Base-by-base conservation (phyloP, 495 filamentous ascomycete genomes). In the Immersiella caudata region DNA sequence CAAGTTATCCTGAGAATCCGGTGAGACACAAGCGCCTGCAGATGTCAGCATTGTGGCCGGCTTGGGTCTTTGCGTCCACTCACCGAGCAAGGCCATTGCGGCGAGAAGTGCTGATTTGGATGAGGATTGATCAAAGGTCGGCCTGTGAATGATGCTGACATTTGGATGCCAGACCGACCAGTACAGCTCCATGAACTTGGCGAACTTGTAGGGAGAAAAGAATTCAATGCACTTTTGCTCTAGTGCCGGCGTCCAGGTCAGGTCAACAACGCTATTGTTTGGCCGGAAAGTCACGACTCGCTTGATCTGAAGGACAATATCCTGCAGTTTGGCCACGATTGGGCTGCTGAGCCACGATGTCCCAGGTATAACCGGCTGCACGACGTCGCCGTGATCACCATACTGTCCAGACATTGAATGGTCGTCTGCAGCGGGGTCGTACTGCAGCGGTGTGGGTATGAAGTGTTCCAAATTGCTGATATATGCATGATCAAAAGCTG, bases 151-250 rank as follows among this genome's bases (percentile, higher is more conserved):
- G 20, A 76, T 65, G 59, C 69, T 75, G 49, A 76, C 67, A 21
- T 76, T 76, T 12, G 74, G 67, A 59, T 76, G 73, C 74, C 74
- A 76, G 5, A 73, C 67, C 0, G 73, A 71, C 74, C 74, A 76
- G 66, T 73, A 76, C 35, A 76, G 61, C 40, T 76, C 74, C 27
- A 76, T 68, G 59, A 75, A 75, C 25, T 72, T 74, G 55, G 71
- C 54, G 33, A 76, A 71, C 26, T 71, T 62, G 2, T 64, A 65
- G 0, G 74, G 74, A 1, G 73, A 71, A 25, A 76, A 76, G 65
- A 76, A 75, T 22, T 70, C 59, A 9, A 73, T 69, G 35, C 74
- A 76, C 9, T 54, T 51, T 60, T 75, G 70, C 20, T 76, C 73
- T 12, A 71, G 68, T 11, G 66, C 68, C 5, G 73, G 40, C 0